Evolutionary conservation across 176 grass and related monocot genomes (phyloP).

Genomic region (Paspalum notatum): DNA sequence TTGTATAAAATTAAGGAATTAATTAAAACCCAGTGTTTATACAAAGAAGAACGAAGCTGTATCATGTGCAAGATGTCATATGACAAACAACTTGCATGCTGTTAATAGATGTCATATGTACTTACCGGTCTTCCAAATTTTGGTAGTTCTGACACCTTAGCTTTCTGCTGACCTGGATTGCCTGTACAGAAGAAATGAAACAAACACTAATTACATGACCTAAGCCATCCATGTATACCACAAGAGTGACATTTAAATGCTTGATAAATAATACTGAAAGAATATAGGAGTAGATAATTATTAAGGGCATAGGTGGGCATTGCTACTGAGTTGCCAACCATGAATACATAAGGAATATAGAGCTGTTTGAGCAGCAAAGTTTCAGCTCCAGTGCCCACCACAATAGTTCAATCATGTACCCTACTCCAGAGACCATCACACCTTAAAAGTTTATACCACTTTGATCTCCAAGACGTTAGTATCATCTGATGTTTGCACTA

Average conservation of each 20-base stretch:
- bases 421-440: neutral
- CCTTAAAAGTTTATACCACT: neutral
- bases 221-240: neutral
- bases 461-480: neutral
- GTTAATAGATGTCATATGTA: constrained; percentile 17
- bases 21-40: neutral
- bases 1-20: constrained; percentile 7
- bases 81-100: constrained; percentile 1
- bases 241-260: neutral
- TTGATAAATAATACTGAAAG: constrained; percentile 5
- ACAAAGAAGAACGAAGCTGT: neutral
- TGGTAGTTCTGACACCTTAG: constrained; percentile 81
- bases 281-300: neutral
- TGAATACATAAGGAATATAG: constrained; percentile 18
- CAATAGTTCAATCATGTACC: constrained; percentile 23
- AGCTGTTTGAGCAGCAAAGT: constrained; percentile 3
- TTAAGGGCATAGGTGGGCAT: neutral
- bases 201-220: neutral
- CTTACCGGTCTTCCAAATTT: constrained; percentile 93
- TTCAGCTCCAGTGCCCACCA: constrained; percentile 3
- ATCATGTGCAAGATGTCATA: constrained; percentile 7
- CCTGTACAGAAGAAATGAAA: constrained; percentile 50
- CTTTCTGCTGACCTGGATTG: constrained; percentile 89
- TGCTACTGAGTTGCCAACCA: neutral
- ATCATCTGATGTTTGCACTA: neutral